Evolutionary conservation across 345 rosid species (phyloP), one percentile per base, ranked within the genome.

Genomic region (Acer saccharum): DNA sequence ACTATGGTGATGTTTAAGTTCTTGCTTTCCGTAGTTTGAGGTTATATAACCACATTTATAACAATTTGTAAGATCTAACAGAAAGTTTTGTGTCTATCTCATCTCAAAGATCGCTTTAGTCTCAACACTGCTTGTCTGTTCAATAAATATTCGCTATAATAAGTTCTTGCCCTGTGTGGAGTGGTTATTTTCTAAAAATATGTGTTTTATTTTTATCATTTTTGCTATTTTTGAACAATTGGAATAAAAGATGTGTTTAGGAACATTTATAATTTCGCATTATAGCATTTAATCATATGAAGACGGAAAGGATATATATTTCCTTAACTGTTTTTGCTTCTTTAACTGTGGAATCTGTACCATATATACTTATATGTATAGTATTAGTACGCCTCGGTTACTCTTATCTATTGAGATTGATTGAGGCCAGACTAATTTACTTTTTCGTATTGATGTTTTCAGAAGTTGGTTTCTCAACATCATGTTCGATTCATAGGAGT

Each of bases 381-480:
- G 65, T 16, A 54, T 11, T 78, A 41, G 29, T 62, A 20, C 46
- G 35, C 12, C 72, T 54, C 23, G 57, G 66, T 71, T 65, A 52
- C 55, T 73, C 27, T 71, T 27, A 23, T 69, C 39, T 48, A 27
- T 72, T 41, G 65, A 73, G 54, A 29, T 54, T 69, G 50, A 48
- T 46, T 57, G 75, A 68, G 78, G 60, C 64, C 41, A 62, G 69
- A 60, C 62, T 60, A 35, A 32, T 46, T 70, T 74, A 60, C 21
- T 8, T 9, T 68, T 52, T 69, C 58, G 65, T 35, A 75, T 58
- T 75, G 64, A 27, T 48, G 66, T 23, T 60, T 73, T 79, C 65
- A 57, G 81, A n/a, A 52, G 63, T 63, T 77, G 75, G 76, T 58
- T n/a, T 71, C 65, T 20, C 13, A 52, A 44, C 39, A 48, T 27